Evolutionary conservation across 2,329 filamentous ascomycete genomes (phyloP).

Genomic region (Delphinella strobiligena): DNA sequence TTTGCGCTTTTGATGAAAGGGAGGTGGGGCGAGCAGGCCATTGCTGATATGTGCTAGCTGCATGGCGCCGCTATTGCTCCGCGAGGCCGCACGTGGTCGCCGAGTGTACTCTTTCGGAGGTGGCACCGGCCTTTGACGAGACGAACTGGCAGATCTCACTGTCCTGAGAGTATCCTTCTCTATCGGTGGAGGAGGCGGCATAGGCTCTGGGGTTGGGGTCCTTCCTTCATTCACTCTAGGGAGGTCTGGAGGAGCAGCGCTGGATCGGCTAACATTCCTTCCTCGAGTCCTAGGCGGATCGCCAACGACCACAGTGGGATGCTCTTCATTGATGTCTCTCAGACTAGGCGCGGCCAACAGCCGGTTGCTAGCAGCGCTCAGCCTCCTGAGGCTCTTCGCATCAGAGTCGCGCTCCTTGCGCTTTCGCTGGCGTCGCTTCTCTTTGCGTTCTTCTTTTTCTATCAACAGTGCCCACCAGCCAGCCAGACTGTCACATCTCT

Average conservation of each 20-base stretch:
- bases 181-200: conserved; percentile 56
- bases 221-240: conserved; percentile 62
- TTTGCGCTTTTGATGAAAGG: conserved; percentile 44
- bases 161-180: conserved; percentile 54
- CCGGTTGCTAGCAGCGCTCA: conserved; percentile 83
- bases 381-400: conserved; percentile 61
- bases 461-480: conserved; percentile 95
- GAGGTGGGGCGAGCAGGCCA: conserved; percentile 41
- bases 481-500: conserved; percentile 78
- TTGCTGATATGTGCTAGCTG: conserved; percentile 67
- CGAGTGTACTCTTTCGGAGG: conserved; percentile 79
- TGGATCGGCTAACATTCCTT: conserved; percentile 56
- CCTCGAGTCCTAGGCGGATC: conserved; percentile 59
- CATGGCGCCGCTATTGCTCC: conserved; percentile 62
- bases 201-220: conserved; percentile 26
- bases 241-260: conserved; percentile 57
- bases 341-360: conserved; percentile 62
- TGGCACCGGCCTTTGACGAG: conserved; percentile 62
- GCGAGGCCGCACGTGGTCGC: conserved; percentile 34
- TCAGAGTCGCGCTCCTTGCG: conserved; percentile 76
- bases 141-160: conserved; percentile 63
- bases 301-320: conserved; percentile 31
- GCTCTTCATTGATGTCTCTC: conserved; percentile 66
- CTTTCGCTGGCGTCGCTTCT: conserved; percentile 65
- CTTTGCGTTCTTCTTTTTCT: conserved; percentile 89